Evolutionary conservation across 495 filamentous ascomycete genomes (phyloP).

Genomic region (Podospora pseudocomata): DNA sequence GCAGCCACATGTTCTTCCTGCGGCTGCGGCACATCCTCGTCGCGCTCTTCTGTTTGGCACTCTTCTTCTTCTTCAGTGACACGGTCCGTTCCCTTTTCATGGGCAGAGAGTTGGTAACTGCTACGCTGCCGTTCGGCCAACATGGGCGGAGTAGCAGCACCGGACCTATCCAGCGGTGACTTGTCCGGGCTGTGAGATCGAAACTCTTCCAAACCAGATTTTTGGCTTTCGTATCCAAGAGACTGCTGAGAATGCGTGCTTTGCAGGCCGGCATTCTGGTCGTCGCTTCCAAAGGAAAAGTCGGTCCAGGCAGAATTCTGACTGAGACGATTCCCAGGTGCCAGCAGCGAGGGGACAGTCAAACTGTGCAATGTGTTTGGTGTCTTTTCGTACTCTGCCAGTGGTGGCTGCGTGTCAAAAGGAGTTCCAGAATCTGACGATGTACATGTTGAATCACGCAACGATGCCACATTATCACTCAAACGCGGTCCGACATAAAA

Average conservation of each 20-base stretch:
- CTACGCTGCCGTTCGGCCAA: conserved; percentile 20
- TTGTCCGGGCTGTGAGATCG: conserved; percentile 20
- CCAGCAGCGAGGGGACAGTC: conserved; percentile 41
- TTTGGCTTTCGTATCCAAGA: conserved; percentile 21
- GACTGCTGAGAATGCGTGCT: conserved; percentile 20
- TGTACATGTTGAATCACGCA: conserved; percentile 34
- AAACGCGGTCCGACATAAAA: conserved; percentile 35
- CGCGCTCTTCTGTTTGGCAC: neutral
- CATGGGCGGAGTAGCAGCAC: conserved; percentile 23
- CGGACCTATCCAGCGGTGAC: conserved; percentile 27
- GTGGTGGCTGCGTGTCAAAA: conserved; percentile 26
- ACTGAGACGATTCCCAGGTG: conserved; percentile 47
- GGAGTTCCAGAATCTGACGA: conserved; percentile 31
- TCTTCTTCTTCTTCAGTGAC: conserved; percentile 17
- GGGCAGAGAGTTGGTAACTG: conserved; percentile 37
- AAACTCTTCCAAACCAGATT: conserved; percentile 25
- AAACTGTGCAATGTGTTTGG: conserved; percentile 36
- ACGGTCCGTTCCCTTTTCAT: conserved; percentile 34
- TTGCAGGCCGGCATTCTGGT: conserved; percentile 26
- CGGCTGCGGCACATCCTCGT: neutral
- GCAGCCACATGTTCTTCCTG: conserved; percentile 23
- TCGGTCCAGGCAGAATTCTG: conserved; percentile 55
- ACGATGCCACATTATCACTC: conserved; percentile 30
- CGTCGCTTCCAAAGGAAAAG: conserved; percentile 50
- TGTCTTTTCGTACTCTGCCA: conserved; percentile 26